Base-by-base conservation (phyloP, 768 basidiomycete species). In the Mrakia gelida region DNA sequence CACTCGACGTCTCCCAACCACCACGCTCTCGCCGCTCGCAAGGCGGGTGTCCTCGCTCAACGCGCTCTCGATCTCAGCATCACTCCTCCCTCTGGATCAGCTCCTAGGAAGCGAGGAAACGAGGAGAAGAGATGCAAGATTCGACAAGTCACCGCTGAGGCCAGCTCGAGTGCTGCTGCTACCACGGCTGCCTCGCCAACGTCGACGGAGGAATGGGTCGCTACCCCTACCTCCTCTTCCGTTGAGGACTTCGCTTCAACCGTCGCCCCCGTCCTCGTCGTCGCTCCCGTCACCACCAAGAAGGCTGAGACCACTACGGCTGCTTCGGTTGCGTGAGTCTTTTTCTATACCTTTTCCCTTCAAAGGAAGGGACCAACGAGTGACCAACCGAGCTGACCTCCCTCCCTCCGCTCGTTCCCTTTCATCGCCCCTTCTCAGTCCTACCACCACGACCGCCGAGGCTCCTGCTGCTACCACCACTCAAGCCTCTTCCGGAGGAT, bases 111-210 rank as follows among this genome's bases (percentile, higher is more conserved):
- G 73, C 1, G 65, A 6, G 18, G 3, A 2, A 23, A 10, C 52
- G 52, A 43, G 3, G 75, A 56, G 9, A 75, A 75, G 65, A 34
- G 74, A 26, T 75, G 75, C 75, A 75, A 75, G 75, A 62, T 75
- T 30, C 5, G 56, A 30, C 26, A 62, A 21, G 6, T 21, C 2
- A 49, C 62, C 38, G 49, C 16, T n/a, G 43, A 41, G 43, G 30
- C 43, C 4, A 43, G 28, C 30, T 30, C 75, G 1, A 52, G 43
- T 10, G 34, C 61, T 34, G 0, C 41, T 43, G 41, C 61, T 16
- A n/a, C 62, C 1, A 4, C 73, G 30, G 61, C 73, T 63, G 23
- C 73, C n/a, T 26, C 56, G 21, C 28, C 54, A 9, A 26, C 73
- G 28, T 41, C 23, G 34, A 15, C 34, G 5, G 41, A n/a, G 16